Base-by-base conservation (phyloP, 768 basidiomycete species). In the Calocybe indica region DNA sequence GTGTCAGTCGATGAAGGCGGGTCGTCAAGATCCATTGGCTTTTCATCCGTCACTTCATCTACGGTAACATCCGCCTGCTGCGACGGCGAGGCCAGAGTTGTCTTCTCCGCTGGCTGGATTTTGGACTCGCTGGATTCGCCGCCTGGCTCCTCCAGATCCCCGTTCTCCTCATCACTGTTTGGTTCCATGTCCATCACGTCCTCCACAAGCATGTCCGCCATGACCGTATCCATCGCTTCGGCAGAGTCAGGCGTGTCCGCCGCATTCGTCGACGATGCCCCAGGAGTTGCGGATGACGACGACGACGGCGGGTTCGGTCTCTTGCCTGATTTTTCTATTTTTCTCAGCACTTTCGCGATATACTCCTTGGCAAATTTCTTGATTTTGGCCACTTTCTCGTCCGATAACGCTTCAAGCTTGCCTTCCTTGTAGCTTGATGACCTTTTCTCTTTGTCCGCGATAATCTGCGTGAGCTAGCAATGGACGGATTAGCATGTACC, bases 381-480 rank as follows among this genome's bases (percentile, higher is more conserved):
- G 64, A 98, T 92, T 69, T 97, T 97, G 39, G 62, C 58, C 14
- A 77, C 69, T 62, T 97, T 97, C 54, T 98, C 94, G 4, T 93
- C 88, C 2, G 89, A 83, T 15, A 97, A 75, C 2, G 76, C 36
- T 2, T 92, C 88, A 10, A 95, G 74, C 45, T 78, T 77, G 13
- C 77, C 76, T n/a, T 86, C 82, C 48, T 74, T 77, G 59, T 87
- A 97, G 37, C 79, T 82, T 3, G 82, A 67, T 0, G 89, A 88
- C 62, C 92, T 95, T 66, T 95, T 95, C 73, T 99, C 95, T 65
- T 96, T 96, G 43, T 93, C 88, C n/a, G 84, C 76, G 48, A 99
- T 86, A 43, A 90, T 62, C 49, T 86, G 76, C 0, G 92, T 92
- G 51, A 96, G 72, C 94, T 96, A 58, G 10, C 14, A 51, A n/a